Percentiles rank a stretch among this genome's conserved stretches.
phyloP scores from a whole-genome alignment of 306 rosid genomes.

The Lathyrus tuberosus region DNA sequence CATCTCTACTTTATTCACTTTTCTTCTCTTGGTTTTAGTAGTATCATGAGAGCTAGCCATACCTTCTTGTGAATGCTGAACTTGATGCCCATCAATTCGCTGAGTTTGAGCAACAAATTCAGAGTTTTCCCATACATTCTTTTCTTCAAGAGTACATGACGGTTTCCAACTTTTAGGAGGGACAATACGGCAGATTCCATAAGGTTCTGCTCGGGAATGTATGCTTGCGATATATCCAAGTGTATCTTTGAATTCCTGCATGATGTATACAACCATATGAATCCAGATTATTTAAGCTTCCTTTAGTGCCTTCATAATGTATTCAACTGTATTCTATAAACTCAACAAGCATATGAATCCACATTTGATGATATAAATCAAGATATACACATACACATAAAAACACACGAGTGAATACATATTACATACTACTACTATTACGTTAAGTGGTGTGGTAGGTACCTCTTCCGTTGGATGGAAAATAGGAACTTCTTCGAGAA shows the following conservation, averaged over 20 bases:
- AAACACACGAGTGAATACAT: slow-evolving; percentile 32
- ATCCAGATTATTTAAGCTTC: slow-evolving; percentile 51
- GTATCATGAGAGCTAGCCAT: slow-evolving; percentile 29
- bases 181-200: slow-evolving; percentile 86
- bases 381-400: slow-evolving; percentile 27
- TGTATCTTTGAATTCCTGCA: slow-evolving; percentile 79
- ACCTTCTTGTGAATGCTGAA: slow-evolving; percentile 41
- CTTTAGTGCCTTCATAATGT: slow-evolving; percentile 62
- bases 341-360: slow-evolving; percentile 38
- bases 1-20: slow-evolving; percentile 40
- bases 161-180: slow-evolving; percentile 81
- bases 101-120: slow-evolving; percentile 61
- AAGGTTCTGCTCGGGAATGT: slow-evolving; percentile 59
- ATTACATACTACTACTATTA: slow-evolving; percentile 16
- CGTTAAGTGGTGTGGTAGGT: slow-evolving; percentile 29
- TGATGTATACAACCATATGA: slow-evolving; percentile 36
- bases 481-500: slow-evolving; percentile 63
- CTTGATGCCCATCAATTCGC: slow-evolving; percentile 69
- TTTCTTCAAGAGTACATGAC: slow-evolving; percentile 51
- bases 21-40: slow-evolving; percentile 55
- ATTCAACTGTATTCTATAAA: slow-evolving; percentile 29
- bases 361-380: slow-evolving; percentile 31
- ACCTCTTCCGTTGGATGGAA: slow-evolving; percentile 91
- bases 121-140: slow-evolving; percentile 53
- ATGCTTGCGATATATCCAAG: slow-evolving; percentile 70